Evolutionary conservation across 306 rosid species (phyloP).

Genomic region (Fagus crenata): DNA sequence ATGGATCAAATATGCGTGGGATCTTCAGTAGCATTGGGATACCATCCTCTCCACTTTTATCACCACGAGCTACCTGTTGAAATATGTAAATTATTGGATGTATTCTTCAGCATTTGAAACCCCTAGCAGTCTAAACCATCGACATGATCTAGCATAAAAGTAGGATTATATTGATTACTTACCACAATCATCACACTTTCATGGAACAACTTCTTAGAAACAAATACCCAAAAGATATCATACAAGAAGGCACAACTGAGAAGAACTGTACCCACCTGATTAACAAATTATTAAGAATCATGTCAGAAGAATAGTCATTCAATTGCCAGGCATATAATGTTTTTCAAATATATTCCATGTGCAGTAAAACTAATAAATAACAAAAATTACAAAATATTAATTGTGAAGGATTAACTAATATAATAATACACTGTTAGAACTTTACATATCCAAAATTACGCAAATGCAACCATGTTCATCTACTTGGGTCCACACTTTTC

Average conservation of each 20-base stretch:
- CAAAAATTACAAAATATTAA: background rate
- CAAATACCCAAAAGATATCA: slow-evolving; percentile 94
- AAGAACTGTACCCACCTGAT: slow-evolving; percentile 89
- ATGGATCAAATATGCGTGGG: slow-evolving; percentile 88
- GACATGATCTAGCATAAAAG: slow-evolving; percentile 14
- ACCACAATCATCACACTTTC: slow-evolving; percentile 99
- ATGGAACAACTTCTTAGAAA: slow-evolving; percentile 74
- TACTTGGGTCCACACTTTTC: background rate
- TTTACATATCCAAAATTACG: background rate
- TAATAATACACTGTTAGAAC: background rate
- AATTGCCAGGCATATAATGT: background rate
- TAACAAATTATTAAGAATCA: slow-evolving; percentile 28
- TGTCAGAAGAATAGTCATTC: slow-evolving; percentile 22
- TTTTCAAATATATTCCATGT: background rate
- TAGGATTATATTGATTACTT: slow-evolving; percentile 37
- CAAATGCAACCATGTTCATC: background rate
- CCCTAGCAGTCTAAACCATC: slow-evolving; percentile 14
- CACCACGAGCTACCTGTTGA: slow-evolving; percentile 87
- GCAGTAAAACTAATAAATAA: background rate
- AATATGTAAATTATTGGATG: background rate
- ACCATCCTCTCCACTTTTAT: slow-evolving; percentile 89
- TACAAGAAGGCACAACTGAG: slow-evolving; percentile 87
- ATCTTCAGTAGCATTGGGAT: slow-evolving; percentile 94
- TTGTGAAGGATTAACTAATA: background rate
- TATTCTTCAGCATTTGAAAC: slow-evolving; percentile 14